Percentiles rank a stretch among this genome's conserved stretches.
phyloP scores from a whole-genome alignment of 495 filamentous ascomycete species.

The Penicillium lividum region DNA sequence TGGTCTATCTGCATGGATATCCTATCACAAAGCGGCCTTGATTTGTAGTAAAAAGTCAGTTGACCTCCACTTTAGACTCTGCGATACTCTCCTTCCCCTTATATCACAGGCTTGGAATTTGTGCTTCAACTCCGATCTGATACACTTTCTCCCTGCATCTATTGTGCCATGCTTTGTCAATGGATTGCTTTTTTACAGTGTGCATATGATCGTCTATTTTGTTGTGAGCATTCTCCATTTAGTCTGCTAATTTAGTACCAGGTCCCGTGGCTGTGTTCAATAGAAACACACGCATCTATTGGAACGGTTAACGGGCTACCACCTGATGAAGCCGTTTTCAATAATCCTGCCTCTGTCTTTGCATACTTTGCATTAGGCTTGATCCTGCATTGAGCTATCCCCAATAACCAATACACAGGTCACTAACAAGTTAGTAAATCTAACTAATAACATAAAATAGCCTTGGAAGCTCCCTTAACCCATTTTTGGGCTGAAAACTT shows the following conservation, averaged over 20 bases:
- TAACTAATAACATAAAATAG: not conserved
- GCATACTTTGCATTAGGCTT: not conserved
- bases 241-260: constrained; percentile 5
- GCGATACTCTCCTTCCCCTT: not conserved
- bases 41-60: not conserved
- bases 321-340: not conserved
- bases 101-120: not conserved
- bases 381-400: not conserved
- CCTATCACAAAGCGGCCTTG: constrained; percentile 16
- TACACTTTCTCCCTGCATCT: not conserved
- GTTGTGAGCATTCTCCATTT: constrained; percentile 1
- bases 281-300: not conserved
- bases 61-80: constrained; percentile 1
- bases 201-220: not conserved
- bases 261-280: not conserved
- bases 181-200: not conserved
- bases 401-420: not conserved
- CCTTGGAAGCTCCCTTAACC: not conserved
- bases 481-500: not conserved
- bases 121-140: not conserved
- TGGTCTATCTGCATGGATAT: constrained; percentile 33
- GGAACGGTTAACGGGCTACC: not conserved
- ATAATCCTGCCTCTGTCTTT: not conserved
- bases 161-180: not conserved
- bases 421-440: not conserved